Base-by-base conservation (phyloP, 2,329 filamentous ascomycete genomes). In the Aspergillus sp. region DNA sequence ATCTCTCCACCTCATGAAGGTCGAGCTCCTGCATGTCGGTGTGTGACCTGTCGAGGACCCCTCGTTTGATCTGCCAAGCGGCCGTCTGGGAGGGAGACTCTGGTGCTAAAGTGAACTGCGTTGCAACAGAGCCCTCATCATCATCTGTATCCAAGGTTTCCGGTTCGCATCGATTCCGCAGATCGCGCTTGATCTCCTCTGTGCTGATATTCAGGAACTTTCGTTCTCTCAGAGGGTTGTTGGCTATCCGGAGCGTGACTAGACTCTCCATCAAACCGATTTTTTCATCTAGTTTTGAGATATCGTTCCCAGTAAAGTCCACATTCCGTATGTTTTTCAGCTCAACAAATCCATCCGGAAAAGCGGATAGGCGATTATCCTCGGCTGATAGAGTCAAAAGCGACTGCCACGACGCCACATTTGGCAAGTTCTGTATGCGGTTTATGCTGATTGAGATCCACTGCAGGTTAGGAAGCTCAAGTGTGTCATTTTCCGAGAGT, bases 221-320 rank as follows among this genome's bases (percentile, higher is more conserved):
- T 67, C 88, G 91, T 67, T 96, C 91, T 13, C 89, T 82, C 13
- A 99, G 76, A 0, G 94, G 94, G 63, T 99, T 99, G n/a, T 90
- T 91, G 41, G 85, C 86, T 30, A 99, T 77, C 4, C 86, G 84
- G 40, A 97, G 81, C 66, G 86, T 86, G 17, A 84, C 80, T 9
- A 99, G 75, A 42, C 74, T 85, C 5, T 90, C 84, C 90, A 97
- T 96, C 22, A 83, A 76, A 4, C 87, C 88, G 52, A 97, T 83
- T 58, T 85, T 85, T 0, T 89, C 81, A 26, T 94, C 89, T 7
- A 99, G 70, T 11, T 82, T 77, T 2, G 83, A 84, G 45, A 99
- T 84, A 57, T 94, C 85, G 65, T 99, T 99, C 60, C 87, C 85
- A 0, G 88, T 89, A 59, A 97, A 87, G 68, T 96, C 90, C 26